Conservation (phyloP, 805 yeast genomes). For the Candida stauntonica region DNA sequence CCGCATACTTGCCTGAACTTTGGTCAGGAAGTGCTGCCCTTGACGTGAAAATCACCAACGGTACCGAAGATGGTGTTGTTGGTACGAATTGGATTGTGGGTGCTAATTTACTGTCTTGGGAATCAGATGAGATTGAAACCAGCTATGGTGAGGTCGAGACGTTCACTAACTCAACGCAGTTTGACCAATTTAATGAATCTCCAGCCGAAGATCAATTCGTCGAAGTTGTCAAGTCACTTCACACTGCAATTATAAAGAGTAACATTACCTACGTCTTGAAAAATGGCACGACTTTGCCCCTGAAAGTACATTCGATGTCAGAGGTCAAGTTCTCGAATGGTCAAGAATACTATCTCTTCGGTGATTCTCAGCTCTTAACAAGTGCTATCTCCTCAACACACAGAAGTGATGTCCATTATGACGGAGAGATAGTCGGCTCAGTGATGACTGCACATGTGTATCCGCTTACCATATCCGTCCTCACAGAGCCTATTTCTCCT, state of each 20-base stretch:
- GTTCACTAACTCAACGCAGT: conserved; percentile 26
- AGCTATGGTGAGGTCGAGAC: conserved; percentile 36
- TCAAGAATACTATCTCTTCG: conserved; percentile 35
- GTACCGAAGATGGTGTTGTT: conserved; percentile 31
- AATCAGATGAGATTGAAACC: conserved; percentile 35
- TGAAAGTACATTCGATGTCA: conserved; percentile 21
- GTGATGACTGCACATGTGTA: conserved; percentile 15
- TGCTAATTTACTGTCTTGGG: conserved; percentile 54
- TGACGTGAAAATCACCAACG: conserved; percentile 50
- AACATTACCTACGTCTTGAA: conserved; percentile 17
- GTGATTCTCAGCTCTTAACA: conserved; percentile 33
- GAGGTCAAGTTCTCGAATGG: conserved; percentile 34
- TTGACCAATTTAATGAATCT: conserved; percentile 5
- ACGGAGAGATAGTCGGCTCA: conserved; percentile 9
- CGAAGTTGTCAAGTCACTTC: conserved; percentile 22
- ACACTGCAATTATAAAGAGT: conserved; percentile 13
- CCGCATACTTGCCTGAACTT: conserved; percentile 64
- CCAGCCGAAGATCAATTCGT: conserved; percentile 17
- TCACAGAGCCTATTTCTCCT: conserved; percentile 13
- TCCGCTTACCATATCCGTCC: conserved; percentile 16
- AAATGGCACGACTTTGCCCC: conserved; percentile 22
- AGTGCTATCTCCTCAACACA: conserved; percentile 16
- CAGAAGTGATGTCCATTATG: conserved; percentile 14
- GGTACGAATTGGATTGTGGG: conserved; percentile 55
- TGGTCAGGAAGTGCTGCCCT: conserved; percentile 47